A percentile compares a stretch with the other conserved stretches of the same genome.
Conservation (phyloP, 2,329 filamentous ascomycete genomes). For the Kalmusia sp. region DNA sequence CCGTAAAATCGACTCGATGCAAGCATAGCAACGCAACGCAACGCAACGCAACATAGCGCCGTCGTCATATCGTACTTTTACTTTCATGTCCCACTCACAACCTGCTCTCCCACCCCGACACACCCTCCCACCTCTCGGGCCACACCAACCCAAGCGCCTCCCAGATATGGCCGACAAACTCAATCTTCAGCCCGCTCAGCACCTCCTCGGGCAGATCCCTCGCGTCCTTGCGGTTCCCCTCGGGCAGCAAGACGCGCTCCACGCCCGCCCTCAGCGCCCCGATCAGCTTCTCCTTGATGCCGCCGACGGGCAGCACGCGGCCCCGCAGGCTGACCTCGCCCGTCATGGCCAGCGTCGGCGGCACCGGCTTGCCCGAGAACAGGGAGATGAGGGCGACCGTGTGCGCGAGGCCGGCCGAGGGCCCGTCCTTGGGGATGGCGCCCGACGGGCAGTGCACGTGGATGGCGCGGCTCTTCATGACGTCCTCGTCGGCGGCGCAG, state of each 20-base stretch:
- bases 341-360: constrained; percentile 95
- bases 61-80: too few species aligned
- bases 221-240: constrained; percentile 89
- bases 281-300: constrained; percentile 98
- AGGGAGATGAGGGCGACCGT: constrained; percentile 91
- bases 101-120: constrained; percentile 72
- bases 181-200: constrained; percentile 82
- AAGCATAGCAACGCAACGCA: too few species aligned
- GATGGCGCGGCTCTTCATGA: constrained; percentile 93
- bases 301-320: constrained; percentile 90
- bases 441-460: constrained; percentile 97
- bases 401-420: constrained; percentile 86
- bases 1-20: too few species aligned
- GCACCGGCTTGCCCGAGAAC: constrained; percentile 84
- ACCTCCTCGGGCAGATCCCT: constrained; percentile 92
- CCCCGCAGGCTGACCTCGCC: constrained; percentile 81
- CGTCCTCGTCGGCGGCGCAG: constrained; percentile 82
- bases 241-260: constrained; percentile 88
- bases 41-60: too few species aligned
- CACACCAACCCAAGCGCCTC: constrained; percentile 90
- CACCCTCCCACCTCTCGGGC: constrained; percentile 83
- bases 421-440: constrained; percentile 92
- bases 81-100: too few species aligned
- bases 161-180: constrained; percentile 94
- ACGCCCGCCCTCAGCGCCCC: constrained; percentile 92